These are phyloP conservation scores for Rhytidiadelphus loreus DNA, from an alignment of 225 moss, liverwort and hornwort genomes.

Conservation along the genomic window DNA sequence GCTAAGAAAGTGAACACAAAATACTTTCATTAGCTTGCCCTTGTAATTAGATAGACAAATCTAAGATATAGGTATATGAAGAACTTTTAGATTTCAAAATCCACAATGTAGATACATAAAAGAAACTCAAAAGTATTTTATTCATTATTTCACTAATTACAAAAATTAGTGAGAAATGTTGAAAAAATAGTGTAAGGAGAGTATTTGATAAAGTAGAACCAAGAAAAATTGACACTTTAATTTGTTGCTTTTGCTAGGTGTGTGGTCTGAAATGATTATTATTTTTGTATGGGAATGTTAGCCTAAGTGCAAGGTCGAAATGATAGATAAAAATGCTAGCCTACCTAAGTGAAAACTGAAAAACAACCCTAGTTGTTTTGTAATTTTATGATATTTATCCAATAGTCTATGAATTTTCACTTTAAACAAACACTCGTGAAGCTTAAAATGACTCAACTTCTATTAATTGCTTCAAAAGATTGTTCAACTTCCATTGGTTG, in stretches of 20 bases:
- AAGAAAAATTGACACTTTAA: neutral
- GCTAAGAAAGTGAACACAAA: neutral
- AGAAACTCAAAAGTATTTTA: neutral
- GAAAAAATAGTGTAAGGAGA: neutral
- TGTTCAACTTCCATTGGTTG: neutral
- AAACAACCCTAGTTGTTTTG: neutral
- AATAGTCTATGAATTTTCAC: neutral
- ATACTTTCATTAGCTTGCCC: neutral
- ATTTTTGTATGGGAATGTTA: neutral
- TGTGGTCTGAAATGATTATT: neutral
- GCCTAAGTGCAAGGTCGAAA: neutral
- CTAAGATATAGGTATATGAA: neutral
- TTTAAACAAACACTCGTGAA: neutral
- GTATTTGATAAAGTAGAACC: neutral
- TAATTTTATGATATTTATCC: neutral
- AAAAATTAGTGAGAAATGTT: neutral
- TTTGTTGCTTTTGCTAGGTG: neutral
- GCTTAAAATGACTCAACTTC: neutral
- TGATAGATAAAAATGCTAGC: neutral
- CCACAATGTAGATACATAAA: neutral
- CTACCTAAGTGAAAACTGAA: no score
- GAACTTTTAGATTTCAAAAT: neutral
- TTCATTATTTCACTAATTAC: neutral
- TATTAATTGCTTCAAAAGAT: neutral
- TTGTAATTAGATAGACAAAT: neutral